Base-by-base conservation (phyloP, 495 filamentous ascomycete genomes). In the Talaromyces stipitatus region DNA sequence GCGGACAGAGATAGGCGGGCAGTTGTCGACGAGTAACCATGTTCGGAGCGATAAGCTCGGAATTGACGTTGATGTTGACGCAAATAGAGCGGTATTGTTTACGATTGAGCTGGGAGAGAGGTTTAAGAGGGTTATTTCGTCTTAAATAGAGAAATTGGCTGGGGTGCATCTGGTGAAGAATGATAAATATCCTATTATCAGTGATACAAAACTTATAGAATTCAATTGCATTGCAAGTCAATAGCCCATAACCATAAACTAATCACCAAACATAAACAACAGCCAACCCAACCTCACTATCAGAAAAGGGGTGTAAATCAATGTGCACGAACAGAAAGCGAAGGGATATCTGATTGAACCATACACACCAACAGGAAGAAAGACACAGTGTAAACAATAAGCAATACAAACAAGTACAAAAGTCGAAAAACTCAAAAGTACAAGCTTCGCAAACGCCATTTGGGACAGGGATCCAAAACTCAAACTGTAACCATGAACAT, bases 11-110 rank as follows among this genome's bases (percentile, higher is more conserved):
- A 91, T 97, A 69, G 94, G 92, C 0, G 84, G 84, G 0, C 82
- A 87, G 63, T 71, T 98, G 59, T 96, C 91, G 64, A 97, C 94
- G 46, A 98, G 94, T 69, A 98, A 98, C 72, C 88, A 92, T 64
- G 81, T 95, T 26, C 71, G 72, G 30, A 75, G 74, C 48, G 72
- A 81, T 9, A 60, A 64, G 8, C 78, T 95, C 51, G 72, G 72
- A 55, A 78, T 96, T 2, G 75, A 77, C 53, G 33, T 52, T 14
- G 32, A 53, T 29, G 69, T 89, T 3, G 69, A 82, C 63, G 84
- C 88, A 28, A 80, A 80, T 7, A 82, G 79, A 58, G 78, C 83
- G 55, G 86, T 96, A 12, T 66, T 97, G 36, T 95, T 97, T 69
- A 97, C 94, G 1, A 79, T 96, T 58, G 91, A 95, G 60, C 65